phyloP scores from a whole-genome alignment of 192 early-diverging fungal species.

The Rhizoclosmatium sp. region DNA sequence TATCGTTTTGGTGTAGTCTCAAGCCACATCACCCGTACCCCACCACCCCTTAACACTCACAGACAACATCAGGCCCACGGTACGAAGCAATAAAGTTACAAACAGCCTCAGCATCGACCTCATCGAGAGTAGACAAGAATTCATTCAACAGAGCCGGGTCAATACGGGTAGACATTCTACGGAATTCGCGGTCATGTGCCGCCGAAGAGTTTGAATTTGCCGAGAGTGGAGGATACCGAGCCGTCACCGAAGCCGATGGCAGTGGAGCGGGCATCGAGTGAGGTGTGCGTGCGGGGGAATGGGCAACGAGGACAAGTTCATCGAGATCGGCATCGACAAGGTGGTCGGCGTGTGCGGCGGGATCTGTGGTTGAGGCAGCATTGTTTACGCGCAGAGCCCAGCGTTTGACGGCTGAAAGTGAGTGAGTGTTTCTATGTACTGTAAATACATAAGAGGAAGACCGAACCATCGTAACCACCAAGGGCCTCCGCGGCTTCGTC shows the following conservation, averaged over 20 bases:
- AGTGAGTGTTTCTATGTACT: background rate
- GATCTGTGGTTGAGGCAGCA: background rate
- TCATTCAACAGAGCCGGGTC: slow-evolving; percentile 10
- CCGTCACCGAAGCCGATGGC: background rate
- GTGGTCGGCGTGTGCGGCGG: background rate
- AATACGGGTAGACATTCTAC: slow-evolving; percentile 2
- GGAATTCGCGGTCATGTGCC: background rate
- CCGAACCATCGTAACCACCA: background rate
- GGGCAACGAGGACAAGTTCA: slow-evolving; percentile 8
- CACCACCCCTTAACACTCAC: background rate
- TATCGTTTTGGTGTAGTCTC: no score
- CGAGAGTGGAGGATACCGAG: background rate
- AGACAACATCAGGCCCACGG: slow-evolving; percentile 22
- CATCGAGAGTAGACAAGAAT: slow-evolving; percentile 13
- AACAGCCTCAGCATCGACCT: slow-evolving; percentile 20
- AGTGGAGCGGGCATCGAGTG: background rate
- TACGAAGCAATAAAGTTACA: slow-evolving; percentile 32
- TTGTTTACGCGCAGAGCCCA: slow-evolving; percentile 44
- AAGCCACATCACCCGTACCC: background rate
- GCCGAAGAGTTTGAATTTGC: background rate
- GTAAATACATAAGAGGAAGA: background rate
- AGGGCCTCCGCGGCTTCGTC: background rate
- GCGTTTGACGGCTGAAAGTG: slow-evolving; percentile 26
- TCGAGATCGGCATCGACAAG: slow-evolving; percentile 2
- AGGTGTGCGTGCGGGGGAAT: background rate